phyloP scores from a whole-genome alignment of 306 rosid species.

The Coriaria nepalensis region DNA sequence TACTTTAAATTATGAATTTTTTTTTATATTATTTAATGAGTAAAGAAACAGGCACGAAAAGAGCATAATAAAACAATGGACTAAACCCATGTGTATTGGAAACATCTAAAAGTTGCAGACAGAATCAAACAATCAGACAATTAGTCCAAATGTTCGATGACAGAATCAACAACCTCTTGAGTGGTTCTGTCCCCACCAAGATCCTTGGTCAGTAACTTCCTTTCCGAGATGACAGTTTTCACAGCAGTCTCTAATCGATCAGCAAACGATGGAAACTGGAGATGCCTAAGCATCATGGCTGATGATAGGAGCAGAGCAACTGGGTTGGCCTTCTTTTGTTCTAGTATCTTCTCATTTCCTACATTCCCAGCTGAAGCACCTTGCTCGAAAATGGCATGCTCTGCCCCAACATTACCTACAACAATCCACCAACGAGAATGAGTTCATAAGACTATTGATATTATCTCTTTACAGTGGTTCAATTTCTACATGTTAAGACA shows the following conservation, averaged over 20 bases:
- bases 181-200: conserved; percentile 80
- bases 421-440: neutral
- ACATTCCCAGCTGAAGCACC: conserved; percentile 97
- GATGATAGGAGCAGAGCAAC: conserved; percentile 88
- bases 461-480: too few species aligned
- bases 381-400: conserved; percentile 86
- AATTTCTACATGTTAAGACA: too few species aligned
- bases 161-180: conserved; percentile 78
- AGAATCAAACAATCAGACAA: neutral
- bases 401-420: conserved; percentile 90
- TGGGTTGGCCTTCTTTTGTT: conserved; percentile 73
- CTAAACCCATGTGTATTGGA: too few species aligned
- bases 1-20: too few species aligned
- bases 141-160: conserved; percentile 53
- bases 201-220: conserved; percentile 61
- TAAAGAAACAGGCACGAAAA: too few species aligned
- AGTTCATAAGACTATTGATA: too few species aligned
- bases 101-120: neutral
- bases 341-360: conserved; percentile 44
- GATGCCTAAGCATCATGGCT: conserved; percentile 96
- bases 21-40: too few species aligned
- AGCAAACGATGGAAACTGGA: conserved; percentile 83
- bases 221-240: conserved; percentile 53
- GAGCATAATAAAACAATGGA: too few species aligned
- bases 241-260: conserved; percentile 82